A percentile compares a stretch with the other conserved stretches of the same genome.
These are phyloP conservation scores for Fragilaria crotonensis DNA, from an alignment of 108 stramenopile species.

Conservation along the genomic window DNA sequence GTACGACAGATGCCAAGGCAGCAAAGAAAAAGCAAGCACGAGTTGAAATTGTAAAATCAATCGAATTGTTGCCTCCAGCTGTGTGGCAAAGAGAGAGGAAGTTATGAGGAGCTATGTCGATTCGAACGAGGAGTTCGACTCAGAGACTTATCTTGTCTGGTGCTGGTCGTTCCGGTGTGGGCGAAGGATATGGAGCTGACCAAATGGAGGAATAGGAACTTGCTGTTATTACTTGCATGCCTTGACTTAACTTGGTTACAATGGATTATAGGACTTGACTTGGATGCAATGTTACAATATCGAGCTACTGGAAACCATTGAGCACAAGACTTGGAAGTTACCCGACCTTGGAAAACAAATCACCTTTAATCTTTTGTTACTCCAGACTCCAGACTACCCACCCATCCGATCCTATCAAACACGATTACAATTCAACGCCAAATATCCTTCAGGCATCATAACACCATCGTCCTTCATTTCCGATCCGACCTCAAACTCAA, in stretches of 20 bases:
- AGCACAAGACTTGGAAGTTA: too few relatives aligned
- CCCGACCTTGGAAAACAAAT: too few relatives aligned
- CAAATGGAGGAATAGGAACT: slow-evolving; percentile 6
- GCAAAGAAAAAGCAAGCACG: slow-evolving; percentile 78
- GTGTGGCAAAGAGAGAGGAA: slow-evolving; percentile 70
- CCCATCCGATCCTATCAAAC: too few relatives aligned
- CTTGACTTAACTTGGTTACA: slow-evolving; percentile 29
- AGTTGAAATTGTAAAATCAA: slow-evolving; percentile 85
- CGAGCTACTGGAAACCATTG: too few relatives aligned
- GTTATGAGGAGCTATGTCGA: slow-evolving; percentile 87
- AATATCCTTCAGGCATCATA: too few relatives aligned
- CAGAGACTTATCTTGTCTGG: neutral
- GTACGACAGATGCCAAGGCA: slow-evolving; percentile 80
- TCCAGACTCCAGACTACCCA: too few relatives aligned
- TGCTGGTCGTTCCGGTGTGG: neutral
- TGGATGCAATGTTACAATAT: too few relatives aligned
- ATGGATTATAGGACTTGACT: slow-evolving; percentile 35
- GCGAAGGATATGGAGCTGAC: too few relatives aligned
- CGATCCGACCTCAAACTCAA: too few relatives aligned
- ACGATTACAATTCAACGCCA: too few relatives aligned
- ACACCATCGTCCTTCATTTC: too few relatives aligned
- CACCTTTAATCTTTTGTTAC: too few relatives aligned
- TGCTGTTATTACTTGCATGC: slow-evolving; percentile 25
- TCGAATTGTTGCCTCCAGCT: slow-evolving; percentile 83
- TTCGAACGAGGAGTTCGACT: slow-evolving; percentile 36